A percentile compares a stretch with the other conserved stretches of the same genome.
phyloP scores from a whole-genome alignment of 768 basidiomycete species.

The Trametes punicea region DNA sequence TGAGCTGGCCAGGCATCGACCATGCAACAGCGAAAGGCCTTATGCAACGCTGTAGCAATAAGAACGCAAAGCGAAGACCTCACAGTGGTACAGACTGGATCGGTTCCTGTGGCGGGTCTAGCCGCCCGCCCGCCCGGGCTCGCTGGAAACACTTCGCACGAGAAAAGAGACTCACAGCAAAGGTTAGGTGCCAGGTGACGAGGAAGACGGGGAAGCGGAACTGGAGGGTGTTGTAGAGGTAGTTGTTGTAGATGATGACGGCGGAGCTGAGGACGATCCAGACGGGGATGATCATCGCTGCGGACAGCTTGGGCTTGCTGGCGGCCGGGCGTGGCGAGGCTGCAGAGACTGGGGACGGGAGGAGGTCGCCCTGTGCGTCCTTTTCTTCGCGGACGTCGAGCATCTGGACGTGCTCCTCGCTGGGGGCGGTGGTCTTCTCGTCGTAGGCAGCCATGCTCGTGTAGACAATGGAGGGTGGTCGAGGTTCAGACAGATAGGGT shows the following conservation, averaged over 20 bases:
- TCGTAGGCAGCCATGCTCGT: not conserved
- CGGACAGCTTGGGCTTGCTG: slow-evolving; percentile 49
- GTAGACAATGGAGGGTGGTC: not conserved
- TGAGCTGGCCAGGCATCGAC: too few species aligned
- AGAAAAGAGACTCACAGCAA: slow-evolving; percentile 44
- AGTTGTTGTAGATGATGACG: slow-evolving; percentile 97
- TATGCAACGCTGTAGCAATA: not conserved
- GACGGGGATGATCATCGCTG: slow-evolving; percentile 76
- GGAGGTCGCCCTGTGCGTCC: slow-evolving; percentile 23
- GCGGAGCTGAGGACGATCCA: slow-evolving; percentile 89
- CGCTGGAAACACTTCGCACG: not conserved
- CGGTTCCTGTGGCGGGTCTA: slow-evolving; percentile 8
- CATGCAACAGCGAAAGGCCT: too few species aligned
- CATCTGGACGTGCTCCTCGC: slow-evolving; percentile 21
- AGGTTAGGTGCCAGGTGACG: slow-evolving; percentile 80
- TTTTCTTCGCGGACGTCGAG: slow-evolving; percentile 28
- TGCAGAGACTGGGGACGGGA: slow-evolving; percentile 60
- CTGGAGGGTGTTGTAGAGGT: slow-evolving; percentile 74
- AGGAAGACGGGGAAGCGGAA: slow-evolving; percentile 93
- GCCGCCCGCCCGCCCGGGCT: not conserved
- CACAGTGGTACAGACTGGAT: not conserved
- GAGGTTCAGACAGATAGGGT: not conserved
- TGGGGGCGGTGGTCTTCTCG: slow-evolving; percentile 8
- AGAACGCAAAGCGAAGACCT: not conserved
- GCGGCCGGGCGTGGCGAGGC: slow-evolving; percentile 32